Base-by-base conservation (phyloP, 2,329 filamentous ascomycete species). In the Pezicula neosporulosa region DNA sequence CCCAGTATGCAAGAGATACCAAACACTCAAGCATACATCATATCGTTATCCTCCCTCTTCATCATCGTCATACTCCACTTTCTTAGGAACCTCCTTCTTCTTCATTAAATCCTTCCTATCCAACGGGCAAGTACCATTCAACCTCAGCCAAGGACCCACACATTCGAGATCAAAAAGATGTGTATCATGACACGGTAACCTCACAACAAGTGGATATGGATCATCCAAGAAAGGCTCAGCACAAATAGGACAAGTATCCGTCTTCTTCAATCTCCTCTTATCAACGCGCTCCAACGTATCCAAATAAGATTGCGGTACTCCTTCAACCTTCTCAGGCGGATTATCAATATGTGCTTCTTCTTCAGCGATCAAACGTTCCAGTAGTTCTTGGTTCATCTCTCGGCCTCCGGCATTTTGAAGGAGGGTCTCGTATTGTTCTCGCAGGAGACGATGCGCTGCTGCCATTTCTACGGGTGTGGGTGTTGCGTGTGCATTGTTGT, bases 81-180 rank as follows among this genome's bases (percentile, higher is more conserved):
- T 72, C 16, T 71, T 70, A n/a, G 67, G 63, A 52, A 73, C 70
- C 66, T 70, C 69, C 67, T 71, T 75, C 72, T 80, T 82, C 72
- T 78, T 76, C 30, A 72, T 75, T 68, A 86, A 68, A 61, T 83
- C 80, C 64, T 78, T 75, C 53, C 83, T 70, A 65, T 83, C 85
- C 70, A 86, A 72, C 37, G 83, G 83, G 64, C 83, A 86, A 30
- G 75, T 84, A 36, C 83, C 83, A 67, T 86, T 83, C 60, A 80
- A 76, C 65, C 77, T 70, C 64, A 87, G 65, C 83, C 83, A 87
- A 6, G 83, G 83, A 3, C 76, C 79, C 2, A 86, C 81, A 60
- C 83, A 87, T 69, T 87, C 83, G n/a, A 86, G 67, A 60, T 87
- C 83, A 63, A 84, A 86, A 46, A 69, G 70, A 65, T 87, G 83